Conservation (phyloP, 202 grass and related monocot genomes). For the Zoysia matrella region DNA sequence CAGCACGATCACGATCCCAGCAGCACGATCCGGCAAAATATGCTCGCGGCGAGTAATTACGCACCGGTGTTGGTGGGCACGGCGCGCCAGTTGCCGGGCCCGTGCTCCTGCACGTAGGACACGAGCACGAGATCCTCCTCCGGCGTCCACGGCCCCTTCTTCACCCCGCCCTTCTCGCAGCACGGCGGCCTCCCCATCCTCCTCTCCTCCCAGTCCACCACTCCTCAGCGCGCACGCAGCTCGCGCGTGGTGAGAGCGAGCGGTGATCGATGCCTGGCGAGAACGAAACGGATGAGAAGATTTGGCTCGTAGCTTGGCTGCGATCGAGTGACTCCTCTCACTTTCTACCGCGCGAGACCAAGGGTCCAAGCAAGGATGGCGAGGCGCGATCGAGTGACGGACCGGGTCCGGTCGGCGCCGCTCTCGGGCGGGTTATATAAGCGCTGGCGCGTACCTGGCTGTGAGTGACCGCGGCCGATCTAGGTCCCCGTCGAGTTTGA, state of each 20-base stretch:
- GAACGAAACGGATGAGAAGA: not conserved
- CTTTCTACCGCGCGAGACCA: conserved; percentile 12
- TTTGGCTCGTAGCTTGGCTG: not conserved
- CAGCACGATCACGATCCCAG: no score
- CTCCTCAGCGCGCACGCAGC: not conserved
- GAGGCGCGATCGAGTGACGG: no score
- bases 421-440: no score
- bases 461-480: no score
- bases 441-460: no score
- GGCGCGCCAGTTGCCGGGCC: conserved; percentile 76
- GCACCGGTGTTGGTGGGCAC: conserved; percentile 75
- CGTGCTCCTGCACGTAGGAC: conserved; percentile 82
- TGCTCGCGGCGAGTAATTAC: not conserved
- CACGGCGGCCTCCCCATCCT: conserved; percentile 79
- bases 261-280: not conserved
- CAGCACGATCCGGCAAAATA: not conserved
- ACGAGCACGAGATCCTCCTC: conserved; percentile 89
- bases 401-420: no score
- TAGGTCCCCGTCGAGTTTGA: no score
- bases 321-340: no score
- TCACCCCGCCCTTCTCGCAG: conserved; percentile 72
- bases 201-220: no score
- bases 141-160: conserved; percentile 92
- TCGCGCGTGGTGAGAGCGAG: no score
- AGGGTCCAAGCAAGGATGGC: conserved; percentile 29